phyloP scores from a whole-genome alignment of 805 yeast species.

The Schwanniomyces sp. region DNA sequence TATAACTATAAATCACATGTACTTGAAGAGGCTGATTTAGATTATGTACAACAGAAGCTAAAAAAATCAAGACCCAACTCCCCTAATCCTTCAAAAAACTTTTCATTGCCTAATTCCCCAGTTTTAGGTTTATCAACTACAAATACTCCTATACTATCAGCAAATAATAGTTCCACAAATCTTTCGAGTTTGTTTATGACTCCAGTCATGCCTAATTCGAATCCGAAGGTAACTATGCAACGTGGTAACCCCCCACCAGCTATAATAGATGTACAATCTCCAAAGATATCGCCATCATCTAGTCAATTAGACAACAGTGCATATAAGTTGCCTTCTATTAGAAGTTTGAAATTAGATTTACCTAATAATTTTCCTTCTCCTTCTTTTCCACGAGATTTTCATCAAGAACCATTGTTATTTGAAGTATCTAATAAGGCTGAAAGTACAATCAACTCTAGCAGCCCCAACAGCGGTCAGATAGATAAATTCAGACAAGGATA shows the following conservation, averaged over 20 bases:
- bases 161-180: constrained; percentile 41
- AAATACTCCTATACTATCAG: constrained; percentile 42
- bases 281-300: constrained; percentile 33
- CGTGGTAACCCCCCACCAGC: constrained; percentile 6
- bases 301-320: constrained; percentile 6
- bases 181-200: constrained; percentile 36
- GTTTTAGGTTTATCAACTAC: constrained; percentile 37
- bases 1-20: constrained; percentile 9
- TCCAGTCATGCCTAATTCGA: constrained; percentile 13
- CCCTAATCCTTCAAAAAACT: constrained; percentile 33
- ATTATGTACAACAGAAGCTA: constrained; percentile 42
- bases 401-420: constrained; percentile 4
- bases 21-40: constrained; percentile 47
- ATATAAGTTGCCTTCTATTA: constrained; percentile 45
- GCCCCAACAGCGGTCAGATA: constrained; percentile 1
- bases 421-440: constrained; percentile 3
- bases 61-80: constrained; percentile 54
- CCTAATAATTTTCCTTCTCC: constrained; percentile 43
- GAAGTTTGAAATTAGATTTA: constrained; percentile 50
- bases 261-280: constrained; percentile 11
- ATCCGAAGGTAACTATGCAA: constrained; percentile 6
- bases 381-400: constrained; percentile 6
- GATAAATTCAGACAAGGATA: background rate
- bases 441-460: constrained; percentile 14
- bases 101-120: constrained; percentile 46